Evolutionary conservation across 2,329 filamentous ascomycete species (phyloP), one percentile per base, ranked within the genome.

Genomic region (Fusarium illudens): DNA sequence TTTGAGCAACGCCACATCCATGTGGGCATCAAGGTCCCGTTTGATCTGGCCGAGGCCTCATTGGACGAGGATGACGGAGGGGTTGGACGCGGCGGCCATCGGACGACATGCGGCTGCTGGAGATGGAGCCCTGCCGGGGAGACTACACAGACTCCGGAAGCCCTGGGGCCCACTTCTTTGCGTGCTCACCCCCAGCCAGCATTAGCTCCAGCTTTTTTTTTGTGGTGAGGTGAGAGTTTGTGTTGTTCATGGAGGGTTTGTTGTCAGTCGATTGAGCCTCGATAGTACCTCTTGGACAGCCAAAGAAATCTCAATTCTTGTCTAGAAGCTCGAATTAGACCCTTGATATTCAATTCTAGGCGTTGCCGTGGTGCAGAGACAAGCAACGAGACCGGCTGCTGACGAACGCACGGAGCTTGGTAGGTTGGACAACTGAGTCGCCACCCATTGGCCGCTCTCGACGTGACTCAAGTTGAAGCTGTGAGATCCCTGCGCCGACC

Each of bases 391-490:
- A 60, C 36, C 17, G 29, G 37, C 29, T 34, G 50, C 52, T 48
- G 52, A 58, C 54, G 55, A 52, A 62, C 55, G 50, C 34, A 54
- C 30, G 11, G 53, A 63, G 60, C 58, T 67, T 37, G 56, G 55
- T 59, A 59, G 56, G 49, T 68, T 65, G 42, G 49, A 44, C 27
- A 65, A 46, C 20, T 25, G 34, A 55, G 29, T 44, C 32, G 30
- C 52, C 37, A 42, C 46, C 54, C 56, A 70, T 68, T 68, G 66
- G 66, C 34, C 53, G 51, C 53, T 57, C 46, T 19, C 19, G 51
- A 37, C 46, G 46, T 64, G 65, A 68, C 49, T 68, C 65, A 67
- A 68, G 60, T 55, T 55, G 34, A 67, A 68, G 60, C 60, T 55
- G 34, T 36, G 42, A 52, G 53, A 68, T 55, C 57, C 64, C 53